These are phyloP conservation scores for Fusarium transvaalense DNA, from an alignment of 2,329 filamentous ascomycete species.

Conservation along the genomic window DNA sequence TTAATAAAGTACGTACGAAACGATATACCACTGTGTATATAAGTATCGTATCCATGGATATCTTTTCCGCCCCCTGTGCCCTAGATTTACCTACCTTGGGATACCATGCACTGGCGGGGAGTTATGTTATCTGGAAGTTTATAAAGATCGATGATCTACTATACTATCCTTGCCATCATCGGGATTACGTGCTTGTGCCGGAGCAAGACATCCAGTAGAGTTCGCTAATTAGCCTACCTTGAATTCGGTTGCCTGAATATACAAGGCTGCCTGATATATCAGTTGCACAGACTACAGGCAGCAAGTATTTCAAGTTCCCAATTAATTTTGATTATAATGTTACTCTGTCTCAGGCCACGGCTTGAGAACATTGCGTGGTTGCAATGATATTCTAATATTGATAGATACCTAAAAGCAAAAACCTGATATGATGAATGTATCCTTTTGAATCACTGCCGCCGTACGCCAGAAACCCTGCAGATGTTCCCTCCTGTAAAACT, in stretches of 20 bases:
- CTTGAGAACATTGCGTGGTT: neutral
- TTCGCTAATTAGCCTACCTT: neutral
- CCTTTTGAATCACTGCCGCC: constrained; percentile 2
- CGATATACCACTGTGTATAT: neutral
- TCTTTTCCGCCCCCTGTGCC: neutral
- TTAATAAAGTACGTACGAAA: neutral
- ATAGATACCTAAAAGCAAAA: constrained; percentile 1
- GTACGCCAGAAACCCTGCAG: constrained; percentile 18
- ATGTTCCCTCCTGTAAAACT: constrained; percentile 16
- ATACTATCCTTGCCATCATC: neutral
- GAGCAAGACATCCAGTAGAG: neutral
- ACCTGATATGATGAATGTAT: neutral
- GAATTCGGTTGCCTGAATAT: constrained; percentile 1
- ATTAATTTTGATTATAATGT: neutral
- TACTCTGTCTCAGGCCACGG: neutral
- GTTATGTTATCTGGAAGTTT: neutral
- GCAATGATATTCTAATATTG: constrained; percentile 1
- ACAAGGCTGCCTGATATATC: neutral
- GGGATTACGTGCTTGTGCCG: neutral
- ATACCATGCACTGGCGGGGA: neutral
- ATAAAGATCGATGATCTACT: neutral
- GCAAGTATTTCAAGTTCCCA: neutral
- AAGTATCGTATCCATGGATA: neutral
- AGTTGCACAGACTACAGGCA: neutral
- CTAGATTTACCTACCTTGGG: neutral